Percentiles rank a stretch among this genome's conserved stretches.
These are phyloP conservation scores for Lyophyllum semitale DNA, from an alignment of 768 basidiomycete species.

Conservation along the genomic window DNA sequence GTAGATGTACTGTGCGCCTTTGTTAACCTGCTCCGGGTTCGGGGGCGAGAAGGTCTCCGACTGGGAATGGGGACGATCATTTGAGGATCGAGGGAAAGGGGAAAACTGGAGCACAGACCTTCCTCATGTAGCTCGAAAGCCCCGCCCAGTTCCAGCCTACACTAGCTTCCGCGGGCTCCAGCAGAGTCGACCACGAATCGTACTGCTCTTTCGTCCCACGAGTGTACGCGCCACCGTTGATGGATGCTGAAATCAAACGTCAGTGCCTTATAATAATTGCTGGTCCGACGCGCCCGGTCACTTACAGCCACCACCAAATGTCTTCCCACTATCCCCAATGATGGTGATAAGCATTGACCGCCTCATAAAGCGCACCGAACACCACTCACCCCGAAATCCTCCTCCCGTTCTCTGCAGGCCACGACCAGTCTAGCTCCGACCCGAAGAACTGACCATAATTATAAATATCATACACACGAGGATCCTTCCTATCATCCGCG, in stretches of 20 bases:
- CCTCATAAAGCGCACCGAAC: too few relatives aligned
- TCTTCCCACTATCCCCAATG: too few relatives aligned
- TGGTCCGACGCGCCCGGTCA: too few relatives aligned
- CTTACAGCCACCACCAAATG: too few relatives aligned
- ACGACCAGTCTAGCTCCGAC: conserved; percentile 46
- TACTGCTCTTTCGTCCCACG: conserved; percentile 47
- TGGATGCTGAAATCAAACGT: too few relatives aligned
- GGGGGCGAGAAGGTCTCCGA: conserved; percentile 51
- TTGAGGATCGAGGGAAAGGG: not conserved
- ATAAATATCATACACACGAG: conserved; percentile 48
- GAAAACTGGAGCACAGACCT: conserved; percentile 28
- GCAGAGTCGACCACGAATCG: conserved; percentile 40
- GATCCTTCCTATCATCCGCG: conserved; percentile 43
- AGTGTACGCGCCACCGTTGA: conserved; percentile 50
- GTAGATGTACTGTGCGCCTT: conserved; percentile 46
- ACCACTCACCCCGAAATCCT: too few relatives aligned
- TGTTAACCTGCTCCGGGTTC: conserved; percentile 42
- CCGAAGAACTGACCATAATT: conserved; percentile 42
- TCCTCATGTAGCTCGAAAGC: conserved; percentile 48
- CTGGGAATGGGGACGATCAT: conserved; percentile 29
- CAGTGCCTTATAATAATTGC: too few relatives aligned
- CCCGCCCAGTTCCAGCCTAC: conserved; percentile 51
- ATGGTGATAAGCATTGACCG: too few relatives aligned
- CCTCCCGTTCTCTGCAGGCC: conserved; percentile 45
- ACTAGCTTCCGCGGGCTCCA: conserved; percentile 39